Base-by-base conservation (phyloP, 331 rosid genomes). In the Malus hybrid region DNA sequence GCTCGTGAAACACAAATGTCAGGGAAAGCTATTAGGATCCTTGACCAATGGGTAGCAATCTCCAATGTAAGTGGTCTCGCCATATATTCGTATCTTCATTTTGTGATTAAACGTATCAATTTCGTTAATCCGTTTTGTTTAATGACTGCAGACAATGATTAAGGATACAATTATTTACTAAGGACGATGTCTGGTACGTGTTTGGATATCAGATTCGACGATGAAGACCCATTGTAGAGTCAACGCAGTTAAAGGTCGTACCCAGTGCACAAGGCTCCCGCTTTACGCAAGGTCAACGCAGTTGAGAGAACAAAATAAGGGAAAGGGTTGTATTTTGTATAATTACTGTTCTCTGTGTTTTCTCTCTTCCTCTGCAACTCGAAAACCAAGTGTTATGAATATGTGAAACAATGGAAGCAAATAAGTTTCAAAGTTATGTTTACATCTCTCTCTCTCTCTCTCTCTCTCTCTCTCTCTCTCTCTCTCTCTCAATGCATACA, bases 21-120 rank as follows among this genome's bases (percentile, higher is more conserved):
- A 1, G 99, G 99, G 70, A 90, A 86, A 81, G 91, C 97, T 73
- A 80, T 87, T 14, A 76, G 84, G 86, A 94, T 91, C 5, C 99
- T 94, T 60, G 74, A 85, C 76, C 73, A 44, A 69, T 90, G 90
- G 90, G 88, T 84, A 57, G 71, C 85, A 48, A 27, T 92, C 65
- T 90, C 96, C 79, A 87, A 87, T 73, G 97, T 85, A 48, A 86
- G 91, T 82, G 54, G 57, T 48, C 39, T 70, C 39, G 54, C 61
- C 68, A 36, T 56, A 27, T 65, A 46, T 55, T 39, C 60, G 39
- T 62, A 12, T 28, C 80, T 80, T 52, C 32, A 50, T 20, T 69
- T 73, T 11, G 31, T 22, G 22, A 65, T 52, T 50, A 54, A 31
- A 8, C 32, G 7, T 64, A 48, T 32, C 64, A 69, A 69, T 69